Conservation (phyloP, 345 rosid genomes). For the Raphanus sativus region DNA sequence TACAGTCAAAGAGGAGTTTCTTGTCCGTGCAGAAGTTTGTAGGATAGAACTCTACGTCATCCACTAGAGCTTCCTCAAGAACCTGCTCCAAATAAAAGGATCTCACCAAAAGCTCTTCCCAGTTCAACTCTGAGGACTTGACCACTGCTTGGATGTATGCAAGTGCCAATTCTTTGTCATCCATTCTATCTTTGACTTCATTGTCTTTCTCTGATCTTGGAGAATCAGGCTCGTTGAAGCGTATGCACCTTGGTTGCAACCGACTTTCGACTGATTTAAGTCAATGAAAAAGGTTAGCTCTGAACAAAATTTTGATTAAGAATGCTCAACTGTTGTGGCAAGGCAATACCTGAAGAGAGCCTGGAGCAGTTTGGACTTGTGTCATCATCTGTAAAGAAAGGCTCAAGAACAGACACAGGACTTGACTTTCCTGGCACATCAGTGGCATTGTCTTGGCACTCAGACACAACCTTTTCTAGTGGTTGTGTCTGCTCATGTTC, state of each 20-base stretch:
- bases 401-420: conserved; percentile 93
- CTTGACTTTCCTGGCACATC: conserved; percentile 65
- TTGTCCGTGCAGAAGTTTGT: conserved; percentile 51
- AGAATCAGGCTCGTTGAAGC: conserved; percentile 56
- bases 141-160: conserved; percentile 59
- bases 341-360: conserved; percentile 58
- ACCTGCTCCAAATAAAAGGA: conserved; percentile 60
- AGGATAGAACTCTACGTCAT: conserved; percentile 55
- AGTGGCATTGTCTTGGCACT: conserved; percentile 45
- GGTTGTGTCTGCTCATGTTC: conserved; percentile 20
- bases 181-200: conserved; percentile 42
- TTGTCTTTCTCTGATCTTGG: conserved; percentile 36
- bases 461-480: conserved; percentile 52
- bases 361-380: conserved; percentile 56
- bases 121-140: conserved; percentile 51
- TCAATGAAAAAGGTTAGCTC: conserved; percentile 34
- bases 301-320: background rate
- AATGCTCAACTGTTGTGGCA: background rate
- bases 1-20: conserved; percentile 67
- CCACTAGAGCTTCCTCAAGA: conserved; percentile 58
- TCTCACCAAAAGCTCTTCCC: conserved; percentile 70
- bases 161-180: conserved; percentile 50
- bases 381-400: conserved; percentile 63
- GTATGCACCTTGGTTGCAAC: conserved; percentile 57
- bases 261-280: conserved; percentile 48